Percentiles rank a stretch among this genome's conserved stretches.
phyloP scores from a whole-genome alignment of 2,329 filamentous ascomycete species.

The Ceratocystis huliohia region DNA sequence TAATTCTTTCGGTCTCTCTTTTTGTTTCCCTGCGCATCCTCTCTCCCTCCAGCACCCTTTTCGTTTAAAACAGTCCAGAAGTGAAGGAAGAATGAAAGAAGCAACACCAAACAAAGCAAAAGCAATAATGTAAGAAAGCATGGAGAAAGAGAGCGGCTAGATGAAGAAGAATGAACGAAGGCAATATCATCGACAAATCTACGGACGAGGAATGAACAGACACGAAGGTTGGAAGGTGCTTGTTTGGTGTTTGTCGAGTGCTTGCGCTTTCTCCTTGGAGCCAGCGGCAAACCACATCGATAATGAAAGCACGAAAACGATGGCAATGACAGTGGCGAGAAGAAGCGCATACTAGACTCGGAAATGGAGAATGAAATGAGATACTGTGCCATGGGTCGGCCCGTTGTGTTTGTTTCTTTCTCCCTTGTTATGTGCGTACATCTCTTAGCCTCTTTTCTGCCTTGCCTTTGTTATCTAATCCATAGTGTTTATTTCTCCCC shows the following conservation, averaged over 20 bases:
- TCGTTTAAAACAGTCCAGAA: conserved; percentile 13
- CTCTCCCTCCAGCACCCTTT: conserved; percentile 21
- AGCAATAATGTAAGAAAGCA: background rate
- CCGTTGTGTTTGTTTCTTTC: background rate
- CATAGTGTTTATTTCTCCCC: background rate
- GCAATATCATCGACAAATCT: background rate
- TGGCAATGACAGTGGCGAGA: background rate
- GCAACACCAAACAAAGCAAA: background rate
- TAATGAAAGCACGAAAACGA: too few species aligned
- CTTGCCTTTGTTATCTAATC: too few species aligned
- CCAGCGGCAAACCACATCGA: background rate
- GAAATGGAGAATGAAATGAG: background rate
- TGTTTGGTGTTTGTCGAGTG: too few species aligned
- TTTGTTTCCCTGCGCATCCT: background rate
- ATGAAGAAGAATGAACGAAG: background rate
- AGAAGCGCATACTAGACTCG: background rate
- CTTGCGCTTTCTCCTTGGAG: background rate
- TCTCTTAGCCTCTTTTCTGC: too few species aligned
- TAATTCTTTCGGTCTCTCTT: background rate
- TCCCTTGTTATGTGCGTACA: too few species aligned
- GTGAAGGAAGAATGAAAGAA: background rate
- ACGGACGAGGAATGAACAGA: too few species aligned
- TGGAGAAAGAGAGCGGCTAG: background rate
- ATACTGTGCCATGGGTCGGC: background rate
- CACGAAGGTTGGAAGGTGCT: too few species aligned